Percentiles rank a stretch among this genome's conserved stretches.
Evolutionary conservation across 495 filamentous ascomycete genomes (phyloP).

Genomic region (Podospora bellae-mahoneyi): DNA sequence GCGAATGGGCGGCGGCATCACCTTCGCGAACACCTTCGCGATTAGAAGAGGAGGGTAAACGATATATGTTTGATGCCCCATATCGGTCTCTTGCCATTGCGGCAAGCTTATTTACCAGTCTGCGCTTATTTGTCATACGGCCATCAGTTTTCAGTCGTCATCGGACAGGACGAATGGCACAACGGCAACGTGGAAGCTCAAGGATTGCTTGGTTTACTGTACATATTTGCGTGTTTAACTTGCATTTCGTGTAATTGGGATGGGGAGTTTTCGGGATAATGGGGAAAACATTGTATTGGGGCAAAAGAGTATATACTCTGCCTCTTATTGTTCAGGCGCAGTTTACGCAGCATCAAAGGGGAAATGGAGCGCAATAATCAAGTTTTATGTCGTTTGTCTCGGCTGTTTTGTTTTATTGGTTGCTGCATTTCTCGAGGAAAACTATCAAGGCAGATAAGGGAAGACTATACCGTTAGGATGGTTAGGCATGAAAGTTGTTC

Average conservation of each 20-base stretch:
- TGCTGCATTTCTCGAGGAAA: no score
- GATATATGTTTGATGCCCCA: neutral
- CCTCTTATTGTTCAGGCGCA: no score
- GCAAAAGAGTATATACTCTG: no score
- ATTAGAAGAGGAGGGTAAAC: neutral
- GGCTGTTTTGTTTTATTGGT: no score
- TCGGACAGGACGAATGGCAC: neutral
- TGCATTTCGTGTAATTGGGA: no score
- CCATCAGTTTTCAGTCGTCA: neutral
- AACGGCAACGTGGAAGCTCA: neutral
- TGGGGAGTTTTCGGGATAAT: neutral
- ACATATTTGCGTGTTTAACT: neutral
- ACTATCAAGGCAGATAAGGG: no score
- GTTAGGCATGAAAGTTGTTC: no score
- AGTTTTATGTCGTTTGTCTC: no score
- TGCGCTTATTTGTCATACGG: neutral
- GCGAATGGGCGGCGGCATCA: neutral
- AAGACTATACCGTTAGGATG: no score
- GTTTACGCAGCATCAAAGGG: no score
- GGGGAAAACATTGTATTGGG: no score
- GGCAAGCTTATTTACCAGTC: neutral
- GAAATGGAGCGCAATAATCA: no score
- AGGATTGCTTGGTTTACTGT: neutral
- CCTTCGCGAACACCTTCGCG: neutral
- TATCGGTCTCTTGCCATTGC: neutral